Base-by-base conservation (phyloP, 208 protist species). In the Giardia muris region DNA sequence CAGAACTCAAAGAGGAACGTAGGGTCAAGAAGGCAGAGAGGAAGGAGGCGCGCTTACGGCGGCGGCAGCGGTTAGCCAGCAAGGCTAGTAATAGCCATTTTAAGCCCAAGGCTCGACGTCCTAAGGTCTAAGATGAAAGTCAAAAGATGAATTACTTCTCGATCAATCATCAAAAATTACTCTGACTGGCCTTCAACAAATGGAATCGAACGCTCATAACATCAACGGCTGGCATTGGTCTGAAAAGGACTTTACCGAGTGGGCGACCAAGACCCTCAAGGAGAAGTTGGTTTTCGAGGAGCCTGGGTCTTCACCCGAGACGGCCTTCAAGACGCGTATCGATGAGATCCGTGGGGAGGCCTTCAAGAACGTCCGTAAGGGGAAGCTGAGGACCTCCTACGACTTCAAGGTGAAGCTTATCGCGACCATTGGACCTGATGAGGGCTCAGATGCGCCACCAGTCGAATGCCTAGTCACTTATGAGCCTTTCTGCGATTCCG, bases 311-410 rank as follows among this genome's bases (percentile, higher is more conserved):
- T 10, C 19, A 30, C 10, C 57, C 10, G 57, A 76, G 30, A n/a
- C n/a, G 2, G 1, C 42, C 2, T 4, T 67, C 48, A 2, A 67
- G 2, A 10, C 2, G 19, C 42, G 45, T 46, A 1, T 2, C 1
- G n/a, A 43, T 44, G 44, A 90, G 87, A 1, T 47, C n/a, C 46
- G 48, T 67, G 87, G 87, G 0, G 87, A 90, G 43, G 87, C 87
- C 45, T 90, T 90, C 44, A 90, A 90, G 45, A 47, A 47, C n/a
- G 43, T 90, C n/a, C 87, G 87, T 47, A 90, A 90, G 87, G 45
- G 45, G 2, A 90, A 90, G 43, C 10, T 90, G n/a, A 2, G 43
- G 1, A 43, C 10, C n/a, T 90, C 87, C n/a, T 90, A 47, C n/a
- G 87, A 90, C 44, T 90, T 47, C 45, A 90, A 90, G 45, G 30